Base-by-base conservation (phyloP, 768 basidiomycete genomes). In the Russula olivacea region DNA sequence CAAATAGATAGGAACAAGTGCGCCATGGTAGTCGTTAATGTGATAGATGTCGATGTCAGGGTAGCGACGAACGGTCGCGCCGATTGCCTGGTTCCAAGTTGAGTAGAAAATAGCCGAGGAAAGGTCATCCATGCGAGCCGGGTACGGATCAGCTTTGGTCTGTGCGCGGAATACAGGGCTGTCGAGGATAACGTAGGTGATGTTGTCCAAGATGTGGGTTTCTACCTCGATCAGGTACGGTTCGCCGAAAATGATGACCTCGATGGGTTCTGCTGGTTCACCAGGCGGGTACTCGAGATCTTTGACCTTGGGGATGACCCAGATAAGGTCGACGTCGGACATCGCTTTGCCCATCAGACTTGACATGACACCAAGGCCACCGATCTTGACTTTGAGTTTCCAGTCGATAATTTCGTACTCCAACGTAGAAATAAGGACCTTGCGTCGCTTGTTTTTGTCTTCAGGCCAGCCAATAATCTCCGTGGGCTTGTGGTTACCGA, bases 381-480 rank as follows among this genome's bases (percentile, higher is more conserved):
- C 94, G 67, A 96, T 96, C 80, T 96, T 96, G 79, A 97, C 94
- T 75, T 97, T 97, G 65, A 95, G 75, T 76, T 95, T 95, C 93
- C 94, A 97, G 71, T 96, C 94, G 70, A 97, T 86, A 71, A 97
- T 90, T 74, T 97, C 94, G 75, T 97, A 97, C 75, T 97, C 94
- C 55, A 97, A 80, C 0, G 94, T 96, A 19, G 94, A 78, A 64
- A 97, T 97, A 50, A 97, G 81, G 30, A 95, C 92, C 74, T 89
- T 92, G 72, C 94, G 82, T 53, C 93, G 85, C 75, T 96, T 97
- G 70, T 87, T 81, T 76, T 87, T 89, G 76, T 90, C 88, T 72
- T 97, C 94, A 0, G 94, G 94, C 94, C 94, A 97, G n/a, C 94
- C 94, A 61, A 97, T 93, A 64, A 93, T 79, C 47, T 92, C 89